Evolutionary conservation across 2,329 filamentous ascomycete genomes (phyloP).

Genomic region (Fusarium hostae): DNA sequence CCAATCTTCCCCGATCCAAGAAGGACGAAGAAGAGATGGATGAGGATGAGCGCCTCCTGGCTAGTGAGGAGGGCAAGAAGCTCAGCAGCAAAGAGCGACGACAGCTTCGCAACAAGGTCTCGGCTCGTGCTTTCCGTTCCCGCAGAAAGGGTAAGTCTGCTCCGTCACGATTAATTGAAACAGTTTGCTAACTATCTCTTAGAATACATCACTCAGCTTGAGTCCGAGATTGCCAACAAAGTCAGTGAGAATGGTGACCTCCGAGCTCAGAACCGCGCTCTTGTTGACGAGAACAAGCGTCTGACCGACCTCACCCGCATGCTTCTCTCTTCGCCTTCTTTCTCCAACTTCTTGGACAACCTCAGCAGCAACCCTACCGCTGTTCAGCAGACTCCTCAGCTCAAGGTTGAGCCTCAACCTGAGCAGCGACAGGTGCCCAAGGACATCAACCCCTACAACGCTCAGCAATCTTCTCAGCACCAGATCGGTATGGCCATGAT

Average conservation of each 20-base stretch:
- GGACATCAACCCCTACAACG: constrained; percentile 71
- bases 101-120: constrained; percentile 98
- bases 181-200: constrained; percentile 30
- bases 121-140: constrained; percentile 96
- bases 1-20: constrained; percentile 77
- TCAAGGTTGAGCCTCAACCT: constrained; percentile 55
- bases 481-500: constrained; percentile 86
- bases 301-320: constrained; percentile 82
- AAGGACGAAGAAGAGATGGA: constrained; percentile 99
- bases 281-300: constrained; percentile 87
- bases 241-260: constrained; percentile 85
- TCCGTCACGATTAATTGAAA: neutral
- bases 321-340: constrained; percentile 82
- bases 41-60: constrained; percentile 90
- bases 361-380: constrained; percentile 69
- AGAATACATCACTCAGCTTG: constrained; percentile 98
- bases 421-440: constrained; percentile 68
- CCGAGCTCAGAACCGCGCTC: constrained; percentile 80
- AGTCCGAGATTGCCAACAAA: constrained; percentile 86
- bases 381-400: constrained; percentile 51
- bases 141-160: constrained; percentile 86
- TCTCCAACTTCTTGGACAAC: constrained; percentile 82
- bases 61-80: constrained; percentile 99
- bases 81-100: constrained; percentile 97
- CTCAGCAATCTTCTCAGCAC: constrained; percentile 68